Evolutionary conservation across 108 stramenopile species (phyloP), one percentile per base, ranked within the genome.

Genomic region (Mediolabrus comicus): DNA sequence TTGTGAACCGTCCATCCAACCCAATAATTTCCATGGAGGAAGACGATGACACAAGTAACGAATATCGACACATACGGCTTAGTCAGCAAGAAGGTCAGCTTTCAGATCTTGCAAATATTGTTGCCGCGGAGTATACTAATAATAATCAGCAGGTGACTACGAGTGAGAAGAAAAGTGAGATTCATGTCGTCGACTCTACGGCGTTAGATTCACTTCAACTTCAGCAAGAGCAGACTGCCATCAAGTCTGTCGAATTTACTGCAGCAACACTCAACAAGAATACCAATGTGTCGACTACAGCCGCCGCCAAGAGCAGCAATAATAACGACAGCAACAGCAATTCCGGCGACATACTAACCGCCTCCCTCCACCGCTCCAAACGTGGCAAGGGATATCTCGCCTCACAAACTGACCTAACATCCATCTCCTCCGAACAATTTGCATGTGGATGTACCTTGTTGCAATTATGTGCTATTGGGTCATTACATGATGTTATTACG

Each of bases 381-480:
- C 56, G 67, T 34, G 89, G 85, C 3, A 55, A 35, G 7, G 86
- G 87, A 10, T 62, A 80, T 43, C 59, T 92, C 35, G 90, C 90
- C 17, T 82, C 74, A 19, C 70, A 70, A 12, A 65, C 61, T 26
- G 87, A 89, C 49, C 43, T 94, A 7, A 61, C 84, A 7, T n/a
- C n/a, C 14, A 43, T 17, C 41, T 43, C 41, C 0, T 17, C 41
- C 16, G 86, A 86, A 41, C 74, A 80, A 70, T 95, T 95, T 60
- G 94, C 94, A 6, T 72, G 74, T 34, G 94, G 94, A 3, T 95
- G 91, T 75, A 92, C 87, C 31, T 59, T 95, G 22, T 71, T 95
- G 16, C 94, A 92, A 59, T 77, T 85, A 3, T 84, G 87, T 3
- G 94, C 94, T 34, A 71, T 83, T 11, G 89, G 87, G 10, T 72